Base-by-base conservation (phyloP, 2,329 filamentous ascomycete genomes). In the Pseudogymnoascus sp. region DNA sequence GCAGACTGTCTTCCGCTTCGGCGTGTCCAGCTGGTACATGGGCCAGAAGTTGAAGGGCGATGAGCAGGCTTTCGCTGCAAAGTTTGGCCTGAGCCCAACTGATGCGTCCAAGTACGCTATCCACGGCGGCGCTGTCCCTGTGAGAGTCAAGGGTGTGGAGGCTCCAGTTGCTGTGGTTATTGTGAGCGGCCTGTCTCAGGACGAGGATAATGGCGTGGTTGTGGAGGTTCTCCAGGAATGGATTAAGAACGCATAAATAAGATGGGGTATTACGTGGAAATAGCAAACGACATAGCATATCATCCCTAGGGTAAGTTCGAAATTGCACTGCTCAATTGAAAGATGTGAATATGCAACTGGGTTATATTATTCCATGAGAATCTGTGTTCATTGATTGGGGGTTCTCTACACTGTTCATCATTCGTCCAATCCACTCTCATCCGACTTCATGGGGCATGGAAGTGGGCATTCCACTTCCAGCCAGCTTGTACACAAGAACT, bases 131-230 rank as follows among this genome's bases (percentile, higher is more conserved):
- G 90, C 80, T 0, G 84, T 90, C 64, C 90, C 90, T 0, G 81
- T 93, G 33, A 79, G 84, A 6, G 89, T 93, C 6, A 76, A 76
- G 60, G 87, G 87, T 0, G 87, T 92, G 1, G 89, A 92, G 74
- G 89, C 89, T 0, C 75, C 91, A 2, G 85, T 91, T 7, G 89
- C 83, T 0, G 85, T 90, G 1, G 84, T 91, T 22, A 84, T 91
- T 15, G 87, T 93, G 1, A 88, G 85, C 69, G 90, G 89, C 4
- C 72, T 93, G 71, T 87, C 85, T 76, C 87, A 91, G 73, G 79
- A 89, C 67, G 82, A 91, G 75, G 89, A 92, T 72, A 90, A 94
- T 73, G 84, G 83, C 7, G 82, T 91, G 37, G 84, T 93, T 68
- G 81, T 89, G 0, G 87, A 91, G 71, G 84, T 83, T 1, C 77